phyloP scores from a whole-genome alignment of 176 grass and related monocot species.

The Avena eriantha region DNA sequence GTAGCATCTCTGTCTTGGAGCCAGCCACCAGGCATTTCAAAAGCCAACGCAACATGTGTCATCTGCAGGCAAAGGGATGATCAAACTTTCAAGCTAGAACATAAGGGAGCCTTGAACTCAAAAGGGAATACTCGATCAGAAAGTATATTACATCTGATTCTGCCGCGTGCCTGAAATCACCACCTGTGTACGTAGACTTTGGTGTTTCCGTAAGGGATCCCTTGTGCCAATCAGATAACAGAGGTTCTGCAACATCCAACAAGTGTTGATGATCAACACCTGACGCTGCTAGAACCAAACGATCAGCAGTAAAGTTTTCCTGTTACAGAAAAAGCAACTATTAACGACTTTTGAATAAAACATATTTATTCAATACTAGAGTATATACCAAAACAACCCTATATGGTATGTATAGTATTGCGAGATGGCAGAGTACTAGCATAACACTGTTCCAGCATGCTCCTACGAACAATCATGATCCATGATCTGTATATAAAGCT shows the following conservation, averaged over 20 bases:
- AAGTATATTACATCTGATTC: slow-evolving; percentile 70
- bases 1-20: slow-evolving; percentile 75
- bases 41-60: slow-evolving; percentile 85
- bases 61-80: slow-evolving; percentile 55
- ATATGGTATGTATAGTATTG: not conserved
- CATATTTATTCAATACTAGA: slow-evolving; percentile 6
- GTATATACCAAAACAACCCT: not conserved
- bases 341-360: slow-evolving; percentile 6
- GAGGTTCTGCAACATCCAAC: slow-evolving; percentile 69
- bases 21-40: slow-evolving; percentile 93
- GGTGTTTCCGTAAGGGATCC: slow-evolving; percentile 56
- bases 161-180: slow-evolving; percentile 67
- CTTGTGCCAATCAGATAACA: slow-evolving; percentile 75
- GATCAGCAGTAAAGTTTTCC: slow-evolving; percentile 90
- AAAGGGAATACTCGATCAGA: not conserved
- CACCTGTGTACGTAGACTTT: slow-evolving; percentile 78
- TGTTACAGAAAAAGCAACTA: slow-evolving; percentile 42
- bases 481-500: not conserved
- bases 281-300: slow-evolving; percentile 79
- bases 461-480: slow-evolving; percentile 14
- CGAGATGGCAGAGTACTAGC: slow-evolving; percentile 5
- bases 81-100: slow-evolving; percentile 19
- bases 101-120: not conserved
- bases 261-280: slow-evolving; percentile 82
- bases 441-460: not conserved